Evolutionary conservation across 1,284 basidiomycete species (phyloP).

Genomic region (Porodaedalea pini): DNA sequence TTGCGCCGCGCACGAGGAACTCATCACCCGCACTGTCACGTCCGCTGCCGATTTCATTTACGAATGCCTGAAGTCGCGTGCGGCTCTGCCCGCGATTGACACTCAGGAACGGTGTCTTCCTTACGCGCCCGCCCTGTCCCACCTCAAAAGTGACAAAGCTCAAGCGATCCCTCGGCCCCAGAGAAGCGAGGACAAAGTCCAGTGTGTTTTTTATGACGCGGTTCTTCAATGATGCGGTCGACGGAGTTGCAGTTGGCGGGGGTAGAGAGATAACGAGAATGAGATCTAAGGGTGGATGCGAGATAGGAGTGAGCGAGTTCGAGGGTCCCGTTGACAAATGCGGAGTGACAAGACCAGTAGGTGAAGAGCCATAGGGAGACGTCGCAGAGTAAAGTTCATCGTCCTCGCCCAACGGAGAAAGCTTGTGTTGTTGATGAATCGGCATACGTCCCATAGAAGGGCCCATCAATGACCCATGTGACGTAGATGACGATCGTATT

Average conservation of each 20-base stretch:
- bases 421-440: conserved; percentile 44
- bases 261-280: conserved; percentile 90
- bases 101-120: conserved; percentile 86
- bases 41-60: conserved; percentile 62
- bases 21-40: conserved; percentile 53
- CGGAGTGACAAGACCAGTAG: conserved; percentile 63
- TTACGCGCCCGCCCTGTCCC: conserved; percentile 71
- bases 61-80: conserved; percentile 67
- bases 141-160: conserved; percentile 88
- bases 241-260: conserved; percentile 63
- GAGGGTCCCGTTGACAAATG: conserved; percentile 72
- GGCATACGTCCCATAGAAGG: conserved; percentile 15
- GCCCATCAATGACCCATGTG: conserved; percentile 49
- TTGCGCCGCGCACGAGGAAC: conserved; percentile 72
- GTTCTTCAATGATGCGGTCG: conserved; percentile 78
- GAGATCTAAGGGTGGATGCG: conserved; percentile 87
- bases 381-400: conserved; percentile 45
- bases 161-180: conserved; percentile 75
- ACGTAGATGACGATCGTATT: conserved; percentile 65
- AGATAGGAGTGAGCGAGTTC: conserved; percentile 73
- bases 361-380: conserved; percentile 43
- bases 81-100: conserved; percentile 68
- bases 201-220: conserved; percentile 83
- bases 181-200: conserved; percentile 76
- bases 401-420: conserved; percentile 67